Conservation (phyloP, 176 grass and related monocot species). For the Canna indica region DNA sequence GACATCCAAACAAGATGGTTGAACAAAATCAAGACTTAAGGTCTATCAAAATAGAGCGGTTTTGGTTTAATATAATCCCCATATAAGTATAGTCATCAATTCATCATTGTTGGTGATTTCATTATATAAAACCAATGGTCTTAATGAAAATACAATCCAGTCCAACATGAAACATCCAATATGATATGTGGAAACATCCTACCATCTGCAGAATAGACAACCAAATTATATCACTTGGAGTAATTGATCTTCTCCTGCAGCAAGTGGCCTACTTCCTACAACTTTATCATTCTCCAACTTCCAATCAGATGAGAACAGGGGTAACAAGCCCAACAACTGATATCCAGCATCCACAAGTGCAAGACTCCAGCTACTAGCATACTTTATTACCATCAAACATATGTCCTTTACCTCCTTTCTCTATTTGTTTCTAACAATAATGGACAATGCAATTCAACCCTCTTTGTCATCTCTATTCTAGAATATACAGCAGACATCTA, state of each 20-base stretch:
- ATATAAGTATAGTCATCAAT: too few species aligned
- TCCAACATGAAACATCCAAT: background rate
- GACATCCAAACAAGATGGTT: background rate
- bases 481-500: background rate
- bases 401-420: background rate
- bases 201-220: background rate
- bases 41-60: background rate
- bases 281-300: background rate
- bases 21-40: background rate
- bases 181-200: background rate
- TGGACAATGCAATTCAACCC: background rate
- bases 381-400: background rate
- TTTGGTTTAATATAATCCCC: background rate
- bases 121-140: too few species aligned
- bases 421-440: background rate
- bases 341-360: background rate
- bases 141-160: too few species aligned
- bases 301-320: background rate
- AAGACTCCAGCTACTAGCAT: background rate
- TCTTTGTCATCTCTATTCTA: background rate
- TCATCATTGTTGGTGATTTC: too few species aligned
- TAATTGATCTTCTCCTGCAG: background rate
- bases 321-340: background rate
- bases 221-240: background rate
- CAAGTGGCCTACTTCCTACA: background rate